These are phyloP conservation scores for Colletotrichum scovillei DNA, from an alignment of 2,329 filamentous ascomycete genomes.

Conservation along the genomic window DNA sequence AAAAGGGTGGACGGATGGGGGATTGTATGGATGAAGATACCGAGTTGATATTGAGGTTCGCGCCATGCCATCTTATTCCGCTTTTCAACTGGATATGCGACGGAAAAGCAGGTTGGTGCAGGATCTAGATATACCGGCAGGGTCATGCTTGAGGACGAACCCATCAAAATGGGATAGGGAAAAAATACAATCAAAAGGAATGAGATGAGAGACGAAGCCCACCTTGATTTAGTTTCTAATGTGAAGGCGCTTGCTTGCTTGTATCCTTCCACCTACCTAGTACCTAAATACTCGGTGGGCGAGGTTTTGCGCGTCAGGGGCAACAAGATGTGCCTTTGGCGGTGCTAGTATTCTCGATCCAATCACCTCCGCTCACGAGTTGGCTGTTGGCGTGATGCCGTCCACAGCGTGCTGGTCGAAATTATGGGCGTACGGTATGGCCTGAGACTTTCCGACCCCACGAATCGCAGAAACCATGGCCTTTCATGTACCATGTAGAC, in stretches of 20 bases:
- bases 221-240: neutral
- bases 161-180: neutral
- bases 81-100: neutral
- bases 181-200: neutral
- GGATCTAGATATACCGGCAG: neutral
- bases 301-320: too few relatives aligned
- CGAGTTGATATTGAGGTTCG: neutral
- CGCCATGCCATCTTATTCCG: neutral
- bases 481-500: too few relatives aligned
- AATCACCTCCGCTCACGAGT: too few relatives aligned
- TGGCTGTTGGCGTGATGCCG: too few relatives aligned
- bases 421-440: too few relatives aligned
- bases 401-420: too few relatives aligned
- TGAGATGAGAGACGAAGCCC: neutral
- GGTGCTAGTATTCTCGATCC: too few relatives aligned
- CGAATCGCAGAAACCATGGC: too few relatives aligned
- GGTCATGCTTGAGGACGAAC: neutral
- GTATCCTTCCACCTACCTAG: neutral
- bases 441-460: too few relatives aligned
- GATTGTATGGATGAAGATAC: neutral
- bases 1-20: too few relatives aligned
- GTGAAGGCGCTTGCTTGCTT: neutral
- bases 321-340: too few relatives aligned
- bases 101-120: neutral
- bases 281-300: too few relatives aligned